Evolutionary conservation across 768 basidiomycete species (phyloP), one percentile per base, ranked within the genome.

Genomic region (Amanita thiersii): DNA sequence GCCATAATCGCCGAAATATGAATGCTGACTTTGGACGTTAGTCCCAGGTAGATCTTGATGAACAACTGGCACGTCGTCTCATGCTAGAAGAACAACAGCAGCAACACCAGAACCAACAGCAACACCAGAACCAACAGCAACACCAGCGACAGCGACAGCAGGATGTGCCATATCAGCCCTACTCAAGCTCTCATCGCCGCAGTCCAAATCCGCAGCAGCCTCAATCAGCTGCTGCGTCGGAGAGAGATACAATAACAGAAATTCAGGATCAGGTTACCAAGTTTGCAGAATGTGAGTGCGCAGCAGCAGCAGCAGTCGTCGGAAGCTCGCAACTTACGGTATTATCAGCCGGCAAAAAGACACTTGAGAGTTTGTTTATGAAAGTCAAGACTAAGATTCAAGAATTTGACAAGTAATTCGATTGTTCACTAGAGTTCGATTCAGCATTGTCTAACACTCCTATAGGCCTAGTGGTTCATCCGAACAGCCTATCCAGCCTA

Each of bases 371-470:
- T 6, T 56, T 90, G 19, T 68, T 89, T 29, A 77, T 76, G 24
- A 89, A 83, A 56, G 84, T 88, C 35, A 88, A 78, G 54, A 78
- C 85, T 4, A 90, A 89, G 71, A 77, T 89, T 45, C 81, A 84
- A 52, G 88, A 89, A 51, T 78, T 77, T 47, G 86, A 89, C 28
- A 75, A 79, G 52, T 43, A 17, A 36, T 33, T 63, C 65, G 59
- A 66, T 71, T 39, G 11, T 12, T 15, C 19, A 23, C n/a, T 4
- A 29, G 34, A 10, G 11, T 35, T 29, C 37, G 8, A 6, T 29
- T 4, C 6, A 11, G 19, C 12, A 26, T 25, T 36, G 29, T 14
- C 3, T 28, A 17, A n/a, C n/a, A n/a, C n/a, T 29, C 17, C 30
- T 18, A 20, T 18, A 37, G 42, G 10, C 42, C 42, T 9, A 34